Base-by-base conservation (phyloP, 2,329 filamentous ascomycete species). In the Grosmannia huntii region DNA sequence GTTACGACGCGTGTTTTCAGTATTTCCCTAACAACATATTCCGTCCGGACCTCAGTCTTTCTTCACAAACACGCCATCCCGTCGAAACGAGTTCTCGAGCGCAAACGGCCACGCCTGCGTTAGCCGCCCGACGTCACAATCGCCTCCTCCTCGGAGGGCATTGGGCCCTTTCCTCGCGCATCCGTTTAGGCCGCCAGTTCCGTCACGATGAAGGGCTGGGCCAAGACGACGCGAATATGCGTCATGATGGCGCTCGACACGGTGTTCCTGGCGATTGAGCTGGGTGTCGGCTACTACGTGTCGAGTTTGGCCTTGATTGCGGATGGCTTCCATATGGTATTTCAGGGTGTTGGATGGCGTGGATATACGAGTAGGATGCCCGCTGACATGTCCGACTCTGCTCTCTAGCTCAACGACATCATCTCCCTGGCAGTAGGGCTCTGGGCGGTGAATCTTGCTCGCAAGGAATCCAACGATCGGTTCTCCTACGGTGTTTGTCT, bases 261-360 rank as follows among this genome's bases (percentile, higher is more conserved):
- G 56, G 79, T 81, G 48, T 99, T 99, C 76, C 96, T 99, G 74
- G 73, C 96, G 53, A 76, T 97, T 60, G 94, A 99, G 73, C 75
- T 99, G 61, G 83, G 87, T 59, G 84, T 87, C 61, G 92, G 94
- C 61, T 89, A 96, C 76, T 76, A 86, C 62, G 90, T 95, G 61
- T 86, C 91, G 68, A 97, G 94, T 21, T 81, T 99, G 65, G 94
- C 94, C 44, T 81, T 99, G 60, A 90, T 95, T 68, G 94, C 94
- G 57, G 94, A 99, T 75, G 90, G 94, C 60, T 99, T 99, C 72
- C 94, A 99, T 74, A 99, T 99, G 94, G 87, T 90, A 69, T 65
- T n/a, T n/a, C n/a, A n/a, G n/a, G n/a, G 79, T 36, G 46, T 53
- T 33, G 19, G 27, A 36, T 3, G 48, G 33, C 21, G 41, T n/a